Base-by-base conservation (phyloP, 768 basidiomycete species). In the Boletus vinaceobasis region DNA sequence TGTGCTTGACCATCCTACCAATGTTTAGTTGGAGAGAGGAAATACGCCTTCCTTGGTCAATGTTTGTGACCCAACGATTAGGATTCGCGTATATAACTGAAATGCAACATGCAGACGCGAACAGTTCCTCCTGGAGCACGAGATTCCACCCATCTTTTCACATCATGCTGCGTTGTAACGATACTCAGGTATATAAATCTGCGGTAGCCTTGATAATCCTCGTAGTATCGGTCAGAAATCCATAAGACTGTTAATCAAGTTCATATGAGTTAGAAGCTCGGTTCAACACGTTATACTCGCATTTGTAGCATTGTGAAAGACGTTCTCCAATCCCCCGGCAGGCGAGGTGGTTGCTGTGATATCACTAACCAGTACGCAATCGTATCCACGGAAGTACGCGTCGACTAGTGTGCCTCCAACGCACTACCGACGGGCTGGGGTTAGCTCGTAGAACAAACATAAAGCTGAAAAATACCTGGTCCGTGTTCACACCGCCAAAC, bases 401-500 rank as follows among this genome's bases (percentile, higher is more conserved):
- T 86, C 85, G 7, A 79, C 75, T 31, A 87, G 60, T 1, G 86
- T 87, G 4, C 85, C 86, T 11, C 78, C 70, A 27, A 87, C 85
- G 58, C 86, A 86, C 83, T 86, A 55, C 39, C 33, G 17, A 38
- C 0, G 33, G 1, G 23, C 7, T 15, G 7, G 43, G 38, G 23
- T 38, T 36, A 33, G n/a, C 6, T 17, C 1, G 9, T 9, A 44
- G 8, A 46, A 29, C 5, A 14, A 52, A 14, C 52, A 57, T 11
- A 26, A 46, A 45, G 14, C 14, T 6, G 29, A 35, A 33, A 21
- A 35, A 15, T 48, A 83, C 86, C 78, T 86, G 83, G 60, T 86
- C 84, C 7, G 85, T 74, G 62, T 86, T 87, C 17, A 87, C 86
- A 31, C 85, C 85, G 31, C 80, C 78, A 51, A 87, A 81, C 57